Conservation (phyloP, 2,329 filamentous ascomycete species). For the Triangularia verruculosa region DNA sequence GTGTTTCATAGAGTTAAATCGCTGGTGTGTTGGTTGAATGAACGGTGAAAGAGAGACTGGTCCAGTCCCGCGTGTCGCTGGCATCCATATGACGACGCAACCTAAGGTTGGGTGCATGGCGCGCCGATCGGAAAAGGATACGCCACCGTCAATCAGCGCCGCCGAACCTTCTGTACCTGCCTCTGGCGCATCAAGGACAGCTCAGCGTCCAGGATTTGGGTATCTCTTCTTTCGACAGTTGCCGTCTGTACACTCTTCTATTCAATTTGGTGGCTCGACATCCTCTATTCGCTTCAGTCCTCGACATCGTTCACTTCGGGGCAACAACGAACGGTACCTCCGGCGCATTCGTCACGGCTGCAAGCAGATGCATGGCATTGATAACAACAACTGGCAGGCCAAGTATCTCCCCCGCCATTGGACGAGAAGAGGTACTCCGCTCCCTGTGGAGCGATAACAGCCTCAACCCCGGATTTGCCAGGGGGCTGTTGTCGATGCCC, state of each 20-base stretch:
- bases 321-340: not conserved
- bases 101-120: conserved; percentile 9
- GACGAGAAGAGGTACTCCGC: not conserved
- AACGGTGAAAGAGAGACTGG: not conserved
- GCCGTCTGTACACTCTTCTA: not conserved
- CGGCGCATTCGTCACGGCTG: not conserved
- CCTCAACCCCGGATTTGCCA: not conserved
- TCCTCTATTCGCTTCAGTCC: not conserved
- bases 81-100: conserved; percentile 9
- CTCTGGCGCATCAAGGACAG: not conserved
- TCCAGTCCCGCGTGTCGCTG: conserved; percentile 14
- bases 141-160: conserved; percentile 19
- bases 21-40: not conserved
- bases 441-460: conserved; percentile 7
- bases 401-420: conserved; percentile 1
- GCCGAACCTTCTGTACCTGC: not conserved
- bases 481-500: not conserved
- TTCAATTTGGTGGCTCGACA: not conserved
- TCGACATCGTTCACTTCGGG: not conserved
- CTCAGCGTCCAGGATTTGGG: not conserved
- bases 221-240: not conserved
- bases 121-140: conserved; percentile 6
- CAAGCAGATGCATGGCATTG: not conserved
- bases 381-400: conserved; percentile 9
- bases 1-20: not conserved